Base-by-base conservation (phyloP, 2,329 filamentous ascomycete species). In the Alternaria metachromatica region DNA sequence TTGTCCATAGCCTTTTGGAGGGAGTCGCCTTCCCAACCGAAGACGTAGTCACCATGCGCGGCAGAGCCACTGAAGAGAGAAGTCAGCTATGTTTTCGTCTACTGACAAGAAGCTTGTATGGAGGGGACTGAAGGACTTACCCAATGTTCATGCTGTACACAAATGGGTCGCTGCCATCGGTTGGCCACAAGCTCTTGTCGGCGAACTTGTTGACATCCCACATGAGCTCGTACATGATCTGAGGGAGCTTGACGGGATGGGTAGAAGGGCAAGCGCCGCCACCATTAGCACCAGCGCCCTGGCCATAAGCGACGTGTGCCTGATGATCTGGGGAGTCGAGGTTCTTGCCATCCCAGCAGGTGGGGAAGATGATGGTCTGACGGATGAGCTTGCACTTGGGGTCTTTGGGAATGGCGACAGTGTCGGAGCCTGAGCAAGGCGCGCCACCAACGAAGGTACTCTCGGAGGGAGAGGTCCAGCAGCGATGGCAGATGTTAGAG, bases 341-440 rank as follows among this genome's bases (percentile, higher is more conserved):
- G 57, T 75, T 73, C 65, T 71, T 72, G 55, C 72, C 75, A 51
- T 76, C 69, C 73, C 72, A 74, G 68, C 72, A 76, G 4, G 71
- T 66, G n/a, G 76, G 76, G 70, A 85, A 86, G 75, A 85, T 84
- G 74, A 85, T 83, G 71, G 84, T 85, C 72, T 85, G 83, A 65
- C 84, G 82, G 78, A 86, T 85, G 80, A 85, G 84, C 78, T 85
- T 84, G 81, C 83, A 85, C 59, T 69, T 78, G 63, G 81, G 77
- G 62, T 80, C 75, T 13, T 74, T 73, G 60, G 84, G 84, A 60
- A 86, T 85, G 33, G 81, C 84, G 50, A 86, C 84, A 4, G 84
- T 85, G 73, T 86, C 84, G 63, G 71, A 76, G 41, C 84, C 84
- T 28, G 80, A 77, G 82, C 84, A 86, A 30, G 84, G 84, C 20